phyloP scores from a whole-genome alignment of 73 alveolate genomes.

The Effrenium voratum region DNA sequence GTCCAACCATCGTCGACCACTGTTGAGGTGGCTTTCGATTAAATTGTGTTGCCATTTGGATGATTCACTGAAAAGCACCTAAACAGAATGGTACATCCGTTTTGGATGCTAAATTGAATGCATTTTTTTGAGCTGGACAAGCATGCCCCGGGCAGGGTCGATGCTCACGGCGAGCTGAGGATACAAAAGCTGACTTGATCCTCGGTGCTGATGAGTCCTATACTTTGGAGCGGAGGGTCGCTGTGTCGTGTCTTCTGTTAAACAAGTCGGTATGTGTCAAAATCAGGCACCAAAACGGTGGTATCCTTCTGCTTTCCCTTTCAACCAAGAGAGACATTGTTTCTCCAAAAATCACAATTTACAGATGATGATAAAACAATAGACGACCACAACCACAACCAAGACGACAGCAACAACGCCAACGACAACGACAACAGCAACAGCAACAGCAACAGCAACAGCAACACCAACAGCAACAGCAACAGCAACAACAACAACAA shows the following conservation, averaged over 20 bases:
- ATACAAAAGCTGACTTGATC: neutral
- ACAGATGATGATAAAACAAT: neutral
- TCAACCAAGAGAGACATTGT: neutral
- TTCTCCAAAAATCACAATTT: neutral
- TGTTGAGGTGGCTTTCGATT: neutral
- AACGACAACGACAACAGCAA: too few species aligned
- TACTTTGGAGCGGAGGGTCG: slow-evolving; percentile 7
- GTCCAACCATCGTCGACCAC: neutral
- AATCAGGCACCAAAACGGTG: neutral
- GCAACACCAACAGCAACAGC: too few species aligned
- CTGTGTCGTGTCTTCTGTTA: too few species aligned
- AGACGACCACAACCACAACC: neutral
- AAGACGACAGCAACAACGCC: neutral
- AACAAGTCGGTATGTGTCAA: too few species aligned
- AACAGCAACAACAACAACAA: too few species aligned
- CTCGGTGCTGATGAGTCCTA: slow-evolving; percentile 63
- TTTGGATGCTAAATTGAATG: too few species aligned
- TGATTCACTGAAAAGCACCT: too few species aligned
- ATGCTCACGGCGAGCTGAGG: slow-evolving; percentile 32
- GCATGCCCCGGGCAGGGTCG: too few species aligned
- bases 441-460: too few species aligned
- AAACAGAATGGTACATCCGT: too few species aligned
- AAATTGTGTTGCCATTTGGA: neutral
- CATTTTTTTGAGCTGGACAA: too few species aligned
- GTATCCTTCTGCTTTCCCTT: neutral